Base-by-base conservation (phyloP, 257 asterid genomes). In the Scutellaria minor region DNA sequence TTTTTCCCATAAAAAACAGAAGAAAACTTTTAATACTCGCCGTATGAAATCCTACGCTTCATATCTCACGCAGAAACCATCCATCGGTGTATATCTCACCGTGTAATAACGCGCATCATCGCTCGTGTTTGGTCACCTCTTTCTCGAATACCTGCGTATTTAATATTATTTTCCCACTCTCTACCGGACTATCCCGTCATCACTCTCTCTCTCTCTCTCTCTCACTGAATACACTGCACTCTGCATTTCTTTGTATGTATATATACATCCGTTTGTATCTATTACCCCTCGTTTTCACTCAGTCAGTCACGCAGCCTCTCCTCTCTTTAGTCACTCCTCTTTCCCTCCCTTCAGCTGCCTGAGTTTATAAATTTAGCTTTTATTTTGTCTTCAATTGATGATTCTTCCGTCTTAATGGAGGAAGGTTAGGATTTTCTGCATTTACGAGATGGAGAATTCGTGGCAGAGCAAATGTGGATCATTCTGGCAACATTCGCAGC, bases 401-500 rank as follows among this genome's bases (percentile, higher is more conserved):
- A 9, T 42, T 56, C 39, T 61, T 56, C 50, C 24, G 37, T 20
- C 55, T 14, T 59, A 57, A 14, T 79, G 84, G 77, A 74, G 75
- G 40, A 76, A 69, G 71, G 65, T 3, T 73, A 77, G 80, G 77
- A 73, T 62, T 64, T 73, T 75, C 44, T 14, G 20, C 31, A 4
- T 24, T 46, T n/a, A 46, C 37, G 57, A 14, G 37, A 85, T 85
- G 90, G 85, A 79, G 50, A 75, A 75, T 24, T 62, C 72, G 60
- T 80, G 83, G 84, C 80, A 57, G 79, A 72, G 77, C 65, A 76
- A 83, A 73, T 77, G 75, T 14, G 82, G 35, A 61, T 45, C 79
- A 6, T 54, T 70, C 54, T 75, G 85, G 82, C 80, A 71, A 11
- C 84, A 78, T 11, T 48, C 62, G 1, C 13, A 20, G 2, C 60